Percentiles rank a stretch among this genome's conserved stretches.
Evolutionary conservation across 129 eudicot species (phyloP).

Genomic region (Sambucus nigra): DNA sequence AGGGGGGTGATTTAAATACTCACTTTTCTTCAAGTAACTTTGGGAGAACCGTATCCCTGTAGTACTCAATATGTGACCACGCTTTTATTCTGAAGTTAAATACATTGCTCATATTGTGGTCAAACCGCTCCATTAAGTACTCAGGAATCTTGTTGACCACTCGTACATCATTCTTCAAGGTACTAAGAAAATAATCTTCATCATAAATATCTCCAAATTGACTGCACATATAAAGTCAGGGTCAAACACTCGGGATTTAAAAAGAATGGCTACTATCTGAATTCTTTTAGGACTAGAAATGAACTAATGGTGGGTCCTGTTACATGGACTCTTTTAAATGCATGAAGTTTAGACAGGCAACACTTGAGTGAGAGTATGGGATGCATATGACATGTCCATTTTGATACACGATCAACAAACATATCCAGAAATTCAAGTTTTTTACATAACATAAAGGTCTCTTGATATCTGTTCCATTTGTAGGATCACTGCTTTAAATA

Average conservation of each 20-base stretch:
- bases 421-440: too few species aligned
- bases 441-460: neutral
- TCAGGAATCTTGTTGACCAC: slow-evolving; percentile 72
- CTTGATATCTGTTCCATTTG: neutral
- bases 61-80: slow-evolving; percentile 68
- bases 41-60: slow-evolving; percentile 84
- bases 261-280: neutral
- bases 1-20: slow-evolving; percentile 16
- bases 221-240: slow-evolving; percentile 43
- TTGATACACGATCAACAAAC: neutral
- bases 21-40: slow-evolving; percentile 91
- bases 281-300: neutral
- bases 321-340: too few species aligned
- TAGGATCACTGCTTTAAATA: neutral
- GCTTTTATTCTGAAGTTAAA: slow-evolving; percentile 88
- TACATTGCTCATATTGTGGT: slow-evolving; percentile 78
- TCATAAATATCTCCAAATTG: slow-evolving; percentile 81
- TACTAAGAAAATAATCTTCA: slow-evolving; percentile 52
- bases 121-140: slow-evolving; percentile 88
- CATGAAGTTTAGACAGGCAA: neutral
- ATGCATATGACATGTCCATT: neutral
- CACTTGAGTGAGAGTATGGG: neutral
- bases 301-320: neutral
- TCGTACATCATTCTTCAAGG: slow-evolving; percentile 66
- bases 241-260: slow-evolving; percentile 13